phyloP scores from a whole-genome alignment of 495 filamentous ascomycete species.

The Penicillium goetzii region DNA sequence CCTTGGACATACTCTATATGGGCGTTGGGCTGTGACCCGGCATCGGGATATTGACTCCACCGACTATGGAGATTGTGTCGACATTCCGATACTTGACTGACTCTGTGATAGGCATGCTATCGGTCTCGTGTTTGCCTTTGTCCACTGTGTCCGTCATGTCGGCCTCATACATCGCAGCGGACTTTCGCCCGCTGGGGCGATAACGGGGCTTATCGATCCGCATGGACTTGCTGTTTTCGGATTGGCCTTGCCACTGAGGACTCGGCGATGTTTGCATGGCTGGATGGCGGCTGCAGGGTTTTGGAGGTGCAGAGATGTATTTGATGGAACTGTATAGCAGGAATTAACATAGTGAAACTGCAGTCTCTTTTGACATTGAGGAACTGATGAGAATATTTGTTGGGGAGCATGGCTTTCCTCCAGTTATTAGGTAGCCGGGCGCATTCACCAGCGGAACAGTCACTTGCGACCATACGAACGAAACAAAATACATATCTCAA shows the following conservation, averaged over 20 bases:
- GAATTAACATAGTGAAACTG: neutral
- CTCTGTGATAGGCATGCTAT: neutral
- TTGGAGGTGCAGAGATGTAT: neutral
- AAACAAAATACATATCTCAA: neutral
- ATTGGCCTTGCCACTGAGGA: slow-evolving; percentile 24
- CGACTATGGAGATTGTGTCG: neutral
- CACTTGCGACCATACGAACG: neutral
- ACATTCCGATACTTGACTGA: neutral
- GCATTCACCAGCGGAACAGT: neutral
- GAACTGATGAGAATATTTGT: neutral
- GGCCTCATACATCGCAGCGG: slow-evolving; percentile 10
- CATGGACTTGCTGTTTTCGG: slow-evolving; percentile 31
- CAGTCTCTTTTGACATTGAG: neutral
- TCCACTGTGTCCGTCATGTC: neutral
- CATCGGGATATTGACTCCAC: slow-evolving; percentile 9
- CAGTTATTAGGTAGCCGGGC: neutral
- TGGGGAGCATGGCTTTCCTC: neutral
- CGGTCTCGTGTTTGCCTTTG: neutral
- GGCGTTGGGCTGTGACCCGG: slow-evolving; percentile 6
- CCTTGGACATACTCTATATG: neutral
- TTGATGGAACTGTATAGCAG: neutral
- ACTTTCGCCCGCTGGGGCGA: slow-evolving; percentile 16
- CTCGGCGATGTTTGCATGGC: slow-evolving; percentile 7
- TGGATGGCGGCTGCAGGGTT: slow-evolving; percentile 8
- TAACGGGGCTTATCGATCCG: slow-evolving; percentile 23